Evolutionary conservation across 371 early-diverging fungal species (phyloP), one percentile per base, ranked within the genome.

Genomic region (Nosema muscidifuracis): DNA sequence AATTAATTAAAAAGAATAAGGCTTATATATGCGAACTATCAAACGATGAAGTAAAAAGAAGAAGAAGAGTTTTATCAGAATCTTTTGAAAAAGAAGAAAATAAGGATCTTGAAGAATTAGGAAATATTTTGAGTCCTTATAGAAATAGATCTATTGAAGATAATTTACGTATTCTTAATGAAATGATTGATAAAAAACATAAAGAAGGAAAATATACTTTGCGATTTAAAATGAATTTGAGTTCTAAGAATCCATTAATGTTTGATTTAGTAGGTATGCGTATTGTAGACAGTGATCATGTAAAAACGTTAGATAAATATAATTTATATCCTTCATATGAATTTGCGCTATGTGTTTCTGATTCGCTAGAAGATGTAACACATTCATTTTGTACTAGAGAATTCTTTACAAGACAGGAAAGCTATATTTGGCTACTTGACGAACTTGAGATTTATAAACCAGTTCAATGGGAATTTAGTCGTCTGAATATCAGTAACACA

Each of bases 251-350:
- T 82, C 95, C 95, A 43, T 92, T 94, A 84, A 93, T 97, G 87
- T 94, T 97, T 92, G 99, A 99, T 80, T 84, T 94, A 77, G 90
- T 97, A 47, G 97, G 97, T 36, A 95, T 95, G 85, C 89, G 99
- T 72, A 89, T 97, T 33, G 76, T 94, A 57, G 90, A 89, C 76
- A 87, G 92, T 1, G 88, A 88, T 55, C 98, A 97, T 82, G 70
- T 56, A 1, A 88, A 88, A 79, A 89, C 93, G 64, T 94, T 97
- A 10, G 92, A 90, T 16, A 85, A 87, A 44, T 97, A 95, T 94
- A 87, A 92, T 77, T 90, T 97, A 79, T 99, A 97, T 83, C 99
- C 98, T 42, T 95, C 97, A 15, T 99, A 99, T 81, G 99, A 99
- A 84, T 99, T 89, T 83, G 94, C 97, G 2, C 95, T 96, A 81